Evolutionary conservation across 2,329 filamentous ascomycete species (phyloP).

Genomic region (Fusarium sp.): DNA sequence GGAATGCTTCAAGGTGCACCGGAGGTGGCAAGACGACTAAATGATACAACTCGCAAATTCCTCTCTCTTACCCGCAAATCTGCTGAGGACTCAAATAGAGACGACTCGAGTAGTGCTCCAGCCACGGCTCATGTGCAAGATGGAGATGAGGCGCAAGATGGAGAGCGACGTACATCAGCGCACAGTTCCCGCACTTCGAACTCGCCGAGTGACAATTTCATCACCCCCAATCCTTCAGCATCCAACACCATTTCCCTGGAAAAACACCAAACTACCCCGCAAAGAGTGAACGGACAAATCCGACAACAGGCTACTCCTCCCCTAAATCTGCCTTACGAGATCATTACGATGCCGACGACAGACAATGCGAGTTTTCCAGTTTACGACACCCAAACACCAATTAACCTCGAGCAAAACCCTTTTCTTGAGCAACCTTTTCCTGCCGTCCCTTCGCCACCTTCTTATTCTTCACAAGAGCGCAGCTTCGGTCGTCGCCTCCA

Average conservation of each 20-base stretch:
- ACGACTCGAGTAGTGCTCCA: conserved; percentile 10
- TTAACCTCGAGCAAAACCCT: conserved; percentile 35
- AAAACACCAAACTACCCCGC: conserved; percentile 25
- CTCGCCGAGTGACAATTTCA: conserved; percentile 13
- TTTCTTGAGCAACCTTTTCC: conserved; percentile 48
- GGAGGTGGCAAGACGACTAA: conserved; percentile 68
- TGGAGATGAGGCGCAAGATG: neutral
- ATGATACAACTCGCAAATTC: conserved; percentile 69
- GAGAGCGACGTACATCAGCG: conserved; percentile 13
- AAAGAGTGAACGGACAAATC: conserved; percentile 12
- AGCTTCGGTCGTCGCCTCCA: conserved; percentile 79
- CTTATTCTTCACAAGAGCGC: conserved; percentile 72
- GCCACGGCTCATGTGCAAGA: neutral
- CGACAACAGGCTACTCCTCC: conserved; percentile 39
- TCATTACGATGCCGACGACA: conserved; percentile 63
- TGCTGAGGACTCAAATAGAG: conserved; percentile 49
- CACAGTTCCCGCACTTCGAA: conserved; percentile 17
- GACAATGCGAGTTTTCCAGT: conserved; percentile 68
- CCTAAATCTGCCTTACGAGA: conserved; percentile 55
- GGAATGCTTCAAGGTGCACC: conserved; percentile 70
- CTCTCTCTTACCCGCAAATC: conserved; percentile 64
- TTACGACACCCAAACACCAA: conserved; percentile 38
- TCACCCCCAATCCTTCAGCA: neutral
- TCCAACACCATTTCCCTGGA: neutral
- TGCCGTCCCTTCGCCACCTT: conserved; percentile 59